Percentiles rank a stretch among this genome's conserved stretches.
Evolutionary conservation across 2,329 filamentous ascomycete species (phyloP).

Genomic region (Arthrinium puccinioides): DNA sequence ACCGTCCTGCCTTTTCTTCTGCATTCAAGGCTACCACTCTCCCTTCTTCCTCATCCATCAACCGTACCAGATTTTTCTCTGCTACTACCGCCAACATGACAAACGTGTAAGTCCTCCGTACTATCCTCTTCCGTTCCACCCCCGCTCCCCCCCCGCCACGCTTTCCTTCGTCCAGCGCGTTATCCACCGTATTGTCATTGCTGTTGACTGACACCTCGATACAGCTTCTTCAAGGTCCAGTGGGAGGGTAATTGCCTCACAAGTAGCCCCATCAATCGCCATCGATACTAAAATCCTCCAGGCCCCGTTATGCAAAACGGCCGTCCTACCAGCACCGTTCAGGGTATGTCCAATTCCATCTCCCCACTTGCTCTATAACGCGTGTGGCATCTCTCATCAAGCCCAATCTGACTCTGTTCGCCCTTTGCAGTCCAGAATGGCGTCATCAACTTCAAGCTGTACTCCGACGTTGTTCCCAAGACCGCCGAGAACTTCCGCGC

Average conservation of each 20-base stretch:
- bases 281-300: neutral
- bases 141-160: slow-evolving; percentile 5
- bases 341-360: slow-evolving; percentile 44
- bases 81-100: slow-evolving; percentile 68
- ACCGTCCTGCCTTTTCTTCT: slow-evolving; percentile 28
- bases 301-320: slow-evolving; percentile 55
- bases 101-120: slow-evolving; percentile 56
- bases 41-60: slow-evolving; percentile 22
- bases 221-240: slow-evolving; percentile 63
- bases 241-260: slow-evolving; percentile 49
- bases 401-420: slow-evolving; percentile 5
- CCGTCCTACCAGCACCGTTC: slow-evolving; percentile 44
- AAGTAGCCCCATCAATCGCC: neutral
- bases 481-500: slow-evolving; percentile 79
- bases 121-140: slow-evolving; percentile 9
- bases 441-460: slow-evolving; percentile 86
- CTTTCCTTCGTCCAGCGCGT: slow-evolving; percentile 9
- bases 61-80: slow-evolving; percentile 35
- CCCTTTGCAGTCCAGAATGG: slow-evolving; percentile 56
- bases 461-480: slow-evolving; percentile 78
- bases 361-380: neutral
- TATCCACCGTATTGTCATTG: neutral
- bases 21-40: slow-evolving; percentile 28
- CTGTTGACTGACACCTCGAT: slow-evolving; percentile 13
- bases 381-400: no score